Conservation (phyloP, 306 rosid genomes). For the Ceratonia siliqua region DNA sequence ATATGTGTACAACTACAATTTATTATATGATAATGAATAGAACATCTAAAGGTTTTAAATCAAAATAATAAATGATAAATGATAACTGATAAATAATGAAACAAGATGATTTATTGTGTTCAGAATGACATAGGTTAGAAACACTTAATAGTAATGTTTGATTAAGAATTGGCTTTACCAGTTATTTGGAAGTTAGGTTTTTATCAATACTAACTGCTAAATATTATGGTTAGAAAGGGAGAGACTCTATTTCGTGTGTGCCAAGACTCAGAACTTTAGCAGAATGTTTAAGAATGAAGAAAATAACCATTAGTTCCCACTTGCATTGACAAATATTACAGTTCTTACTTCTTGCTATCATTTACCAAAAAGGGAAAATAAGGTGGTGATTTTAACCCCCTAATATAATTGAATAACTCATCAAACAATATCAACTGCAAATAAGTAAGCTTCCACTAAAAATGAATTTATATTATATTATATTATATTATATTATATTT, state of each 20-base stretch:
- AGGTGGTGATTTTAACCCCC: neutral
- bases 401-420: neutral
- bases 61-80: neutral
- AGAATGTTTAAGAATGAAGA: neutral
- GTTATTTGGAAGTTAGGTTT: neutral
- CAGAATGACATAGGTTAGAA: neutral
- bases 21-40: too few species aligned
- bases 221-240: neutral
- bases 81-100: neutral
- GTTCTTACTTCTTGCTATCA: neutral
- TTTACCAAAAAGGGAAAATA: neutral
- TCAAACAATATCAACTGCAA: neutral
- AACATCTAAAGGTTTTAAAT: too few species aligned
- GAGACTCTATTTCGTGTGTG: neutral
- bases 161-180: neutral
- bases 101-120: neutral
- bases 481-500: too few species aligned
- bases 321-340: conserved; percentile 15
- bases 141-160: neutral
- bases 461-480: too few species aligned
- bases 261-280: neutral
- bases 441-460: neutral
- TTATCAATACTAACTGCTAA: neutral
- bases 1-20: too few species aligned
- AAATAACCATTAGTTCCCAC: neutral